Evolutionary conservation across 2,329 filamentous ascomycete genomes (phyloP).

Genomic region (Coniosporium tulheliwenetii): DNA sequence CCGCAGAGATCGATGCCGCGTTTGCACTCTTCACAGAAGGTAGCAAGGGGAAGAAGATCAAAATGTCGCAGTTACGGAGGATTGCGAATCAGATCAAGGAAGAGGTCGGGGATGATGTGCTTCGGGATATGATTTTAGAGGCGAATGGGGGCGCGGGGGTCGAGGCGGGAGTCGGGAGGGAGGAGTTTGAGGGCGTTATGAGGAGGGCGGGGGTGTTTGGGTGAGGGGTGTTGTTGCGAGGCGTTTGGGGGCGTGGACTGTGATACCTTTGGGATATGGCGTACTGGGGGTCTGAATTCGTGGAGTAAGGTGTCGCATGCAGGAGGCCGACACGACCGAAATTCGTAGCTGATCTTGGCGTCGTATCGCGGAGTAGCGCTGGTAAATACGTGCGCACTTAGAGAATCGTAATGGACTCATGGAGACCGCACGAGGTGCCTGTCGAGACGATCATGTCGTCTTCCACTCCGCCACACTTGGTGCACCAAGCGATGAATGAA

Average conservation of each 20-base stretch:
- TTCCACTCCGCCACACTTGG: too few relatives aligned
- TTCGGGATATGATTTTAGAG: slow-evolving; percentile 90
- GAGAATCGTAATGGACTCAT: too few relatives aligned
- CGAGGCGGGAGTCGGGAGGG: slow-evolving; percentile 52
- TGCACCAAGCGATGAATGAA: too few relatives aligned
- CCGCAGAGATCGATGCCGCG: slow-evolving; percentile 62
- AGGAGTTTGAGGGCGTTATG: slow-evolving; percentile 82
- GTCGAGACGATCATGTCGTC: too few relatives aligned
- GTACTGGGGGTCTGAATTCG: too few relatives aligned
- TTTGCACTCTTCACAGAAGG: slow-evolving; percentile 62
- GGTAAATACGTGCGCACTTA: too few relatives aligned
- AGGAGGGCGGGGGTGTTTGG: slow-evolving; percentile 68
- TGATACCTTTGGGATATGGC: too few relatives aligned
- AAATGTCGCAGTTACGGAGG: slow-evolving; percentile 58
- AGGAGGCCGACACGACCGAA: too few relatives aligned
- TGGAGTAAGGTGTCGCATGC: too few relatives aligned
- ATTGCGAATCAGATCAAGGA: slow-evolving; percentile 74
- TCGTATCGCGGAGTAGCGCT: too few relatives aligned
- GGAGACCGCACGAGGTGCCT: too few relatives aligned
- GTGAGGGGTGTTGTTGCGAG: slow-evolving; percentile 24
- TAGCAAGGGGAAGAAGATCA: slow-evolving; percentile 48
- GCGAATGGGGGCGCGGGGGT: slow-evolving; percentile 70
- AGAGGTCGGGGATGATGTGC: slow-evolving; percentile 64
- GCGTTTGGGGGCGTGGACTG: not conserved
- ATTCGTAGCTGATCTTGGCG: too few relatives aligned